Evolutionary conservation across 2,329 filamentous ascomycete genomes (phyloP).

Genomic region (Calonectria pseudoturangicola): DNA sequence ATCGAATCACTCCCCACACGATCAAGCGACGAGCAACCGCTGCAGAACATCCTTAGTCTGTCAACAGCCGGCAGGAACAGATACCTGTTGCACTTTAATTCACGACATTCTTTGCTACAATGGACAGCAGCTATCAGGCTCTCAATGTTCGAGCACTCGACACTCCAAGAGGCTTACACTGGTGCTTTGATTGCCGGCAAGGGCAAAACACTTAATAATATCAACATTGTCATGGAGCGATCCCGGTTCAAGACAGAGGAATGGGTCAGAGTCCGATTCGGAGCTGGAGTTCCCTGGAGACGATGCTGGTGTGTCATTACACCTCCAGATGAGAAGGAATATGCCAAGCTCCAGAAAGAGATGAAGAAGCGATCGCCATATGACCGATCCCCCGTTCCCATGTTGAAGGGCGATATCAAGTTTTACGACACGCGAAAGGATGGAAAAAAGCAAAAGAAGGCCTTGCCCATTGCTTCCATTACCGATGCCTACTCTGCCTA

Average conservation of each 20-base stretch:
- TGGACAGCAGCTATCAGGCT: constrained; percentile 97
- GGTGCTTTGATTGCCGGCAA: constrained; percentile 97
- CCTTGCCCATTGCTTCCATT: constrained; percentile 91
- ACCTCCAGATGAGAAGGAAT: constrained; percentile 95
- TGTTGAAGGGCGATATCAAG: constrained; percentile 91
- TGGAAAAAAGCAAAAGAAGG: constrained; percentile 92
- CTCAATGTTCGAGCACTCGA: constrained; percentile 94
- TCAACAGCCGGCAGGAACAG: constrained; percentile 97
- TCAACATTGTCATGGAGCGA: constrained; percentile 90
- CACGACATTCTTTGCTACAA: constrained; percentile 91
- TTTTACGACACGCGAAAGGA: constrained; percentile 90
- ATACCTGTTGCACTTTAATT: constrained; percentile 97
- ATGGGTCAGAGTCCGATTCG: constrained; percentile 96
- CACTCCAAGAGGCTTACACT: constrained; percentile 96
- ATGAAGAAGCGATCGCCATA: constrained; percentile 89
- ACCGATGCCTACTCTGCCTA: constrained; percentile 94
- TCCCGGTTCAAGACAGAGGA: constrained; percentile 86
- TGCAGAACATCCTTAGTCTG: constrained; percentile 96
- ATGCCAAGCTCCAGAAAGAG: constrained; percentile 87
- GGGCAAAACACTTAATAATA: constrained; percentile 91
- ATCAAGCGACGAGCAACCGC: constrained; percentile 82
- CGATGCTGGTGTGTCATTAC: constrained; percentile 97
- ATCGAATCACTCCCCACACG: constrained; percentile 93
- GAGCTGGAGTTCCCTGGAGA: constrained; percentile 95
- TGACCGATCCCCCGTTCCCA: constrained; percentile 79